Evolutionary conservation across 2,329 filamentous ascomycete species (phyloP).

Genomic region (Sphaerulina populicola): DNA sequence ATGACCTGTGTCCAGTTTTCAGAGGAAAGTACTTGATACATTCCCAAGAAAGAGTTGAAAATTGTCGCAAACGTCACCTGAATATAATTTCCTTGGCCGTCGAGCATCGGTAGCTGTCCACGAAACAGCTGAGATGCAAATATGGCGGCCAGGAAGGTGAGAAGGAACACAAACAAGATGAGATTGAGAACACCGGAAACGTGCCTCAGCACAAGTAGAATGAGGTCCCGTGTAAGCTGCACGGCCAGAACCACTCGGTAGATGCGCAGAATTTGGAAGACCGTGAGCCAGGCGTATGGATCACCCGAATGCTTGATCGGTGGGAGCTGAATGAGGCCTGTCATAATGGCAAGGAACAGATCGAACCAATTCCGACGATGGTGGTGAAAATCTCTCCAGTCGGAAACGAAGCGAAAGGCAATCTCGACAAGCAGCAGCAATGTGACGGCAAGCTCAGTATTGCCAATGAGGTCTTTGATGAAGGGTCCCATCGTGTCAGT

Average conservation of each 20-base stretch:
- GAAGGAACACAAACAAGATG: slow-evolving; percentile 91
- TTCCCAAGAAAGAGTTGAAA: slow-evolving; percentile 91
- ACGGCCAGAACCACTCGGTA: slow-evolving; percentile 89
- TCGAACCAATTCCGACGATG: slow-evolving; percentile 72
- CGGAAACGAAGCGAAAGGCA: slow-evolving; percentile 62
- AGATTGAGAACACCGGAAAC: slow-evolving; percentile 85
- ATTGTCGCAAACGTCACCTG: slow-evolving; percentile 77
- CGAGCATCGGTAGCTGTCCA: slow-evolving; percentile 62
- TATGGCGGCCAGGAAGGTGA: slow-evolving; percentile 88
- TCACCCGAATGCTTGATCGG: slow-evolving; percentile 63
- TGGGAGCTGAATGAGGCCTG: slow-evolving; percentile 77
- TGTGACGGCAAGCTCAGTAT: slow-evolving; percentile 67
- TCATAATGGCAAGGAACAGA: slow-evolving; percentile 68
- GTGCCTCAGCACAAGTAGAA: slow-evolving; percentile 80
- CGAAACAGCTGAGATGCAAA: slow-evolving; percentile 90
- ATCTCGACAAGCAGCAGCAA: slow-evolving; percentile 75
- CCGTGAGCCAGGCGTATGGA: slow-evolving; percentile 75
- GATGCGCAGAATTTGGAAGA: slow-evolving; percentile 86
- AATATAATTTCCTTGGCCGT: slow-evolving; percentile 54
- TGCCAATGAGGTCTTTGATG: slow-evolving; percentile 58
- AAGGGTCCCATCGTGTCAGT: slow-evolving; percentile 64
- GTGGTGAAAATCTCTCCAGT: slow-evolving; percentile 73
- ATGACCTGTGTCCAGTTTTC: slow-evolving; percentile 91
- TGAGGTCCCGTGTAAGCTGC: slow-evolving; percentile 76
- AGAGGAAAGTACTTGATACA: slow-evolving; percentile 94